phyloP scores from a whole-genome alignment of 1,139 yeast genomes.

The Scheffersomyces illinoinensis region DNA sequence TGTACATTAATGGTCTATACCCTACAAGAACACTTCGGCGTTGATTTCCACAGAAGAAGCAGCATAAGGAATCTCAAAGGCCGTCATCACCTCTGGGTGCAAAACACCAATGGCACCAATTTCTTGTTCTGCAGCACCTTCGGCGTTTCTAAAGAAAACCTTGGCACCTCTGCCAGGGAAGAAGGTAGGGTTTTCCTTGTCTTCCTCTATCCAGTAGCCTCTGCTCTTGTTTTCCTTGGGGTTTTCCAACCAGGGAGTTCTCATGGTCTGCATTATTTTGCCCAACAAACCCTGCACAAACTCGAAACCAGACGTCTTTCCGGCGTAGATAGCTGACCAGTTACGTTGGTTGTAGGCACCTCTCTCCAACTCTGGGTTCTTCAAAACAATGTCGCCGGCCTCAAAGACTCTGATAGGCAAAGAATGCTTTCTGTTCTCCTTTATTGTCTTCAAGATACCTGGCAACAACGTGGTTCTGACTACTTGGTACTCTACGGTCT shows the following conservation, averaged over 20 bases:
- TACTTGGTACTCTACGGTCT: constrained; percentile 95
- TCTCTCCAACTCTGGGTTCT: constrained; percentile 78
- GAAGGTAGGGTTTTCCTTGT: constrained; percentile 65
- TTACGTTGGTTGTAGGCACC: constrained; percentile 90
- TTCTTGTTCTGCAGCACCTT: constrained; percentile 54
- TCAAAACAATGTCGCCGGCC: constrained; percentile 90
- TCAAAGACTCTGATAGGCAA: constrained; percentile 95
- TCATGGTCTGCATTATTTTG: constrained; percentile 93
- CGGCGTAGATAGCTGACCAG: constrained; percentile 93
- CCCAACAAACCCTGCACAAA: constrained; percentile 92
- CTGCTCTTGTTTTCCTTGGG: constrained; percentile 53
- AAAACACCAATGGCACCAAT: constrained; percentile 91
- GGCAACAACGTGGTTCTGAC: constrained; percentile 94
- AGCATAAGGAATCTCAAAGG: constrained; percentile 91
- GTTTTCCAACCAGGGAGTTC: constrained; percentile 79
- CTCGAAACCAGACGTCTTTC: constrained; percentile 95
- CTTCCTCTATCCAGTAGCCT: constrained; percentile 86
- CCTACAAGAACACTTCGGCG: constrained; percentile 75
- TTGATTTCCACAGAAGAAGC: constrained; percentile 88
- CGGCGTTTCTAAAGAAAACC: constrained; percentile 67
- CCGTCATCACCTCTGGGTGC: constrained; percentile 89
- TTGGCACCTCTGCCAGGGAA: constrained; percentile 98
- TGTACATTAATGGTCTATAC: background rate
- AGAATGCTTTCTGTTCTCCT: constrained; percentile 94
- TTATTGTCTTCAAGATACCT: constrained; percentile 91